Base-by-base conservation (phyloP, 1,139 yeast species). In the Pichia sp. region DNA sequence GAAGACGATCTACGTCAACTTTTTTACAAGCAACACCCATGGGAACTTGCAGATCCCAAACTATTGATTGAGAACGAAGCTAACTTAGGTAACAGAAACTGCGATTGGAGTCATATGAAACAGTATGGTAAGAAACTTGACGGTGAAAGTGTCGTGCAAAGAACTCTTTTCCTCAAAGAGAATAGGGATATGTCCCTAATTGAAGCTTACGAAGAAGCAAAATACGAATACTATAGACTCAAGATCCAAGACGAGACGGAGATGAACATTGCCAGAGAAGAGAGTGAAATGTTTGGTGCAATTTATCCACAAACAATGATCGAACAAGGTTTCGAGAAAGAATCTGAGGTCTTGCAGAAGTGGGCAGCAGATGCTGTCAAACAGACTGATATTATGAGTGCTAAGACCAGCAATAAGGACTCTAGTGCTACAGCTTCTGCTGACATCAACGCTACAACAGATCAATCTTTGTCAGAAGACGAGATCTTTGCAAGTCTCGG, bases 21-120 rank as follows among this genome's bases (percentile, higher is more conserved):
- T 22, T 91, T 91, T 54, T 91, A 80, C 60, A 77, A 76, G 42
- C 96, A 88, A 57, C 99, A 91, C 59, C 98, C 99, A 11, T 91
- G 98, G 98, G 99, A 91, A 61, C 67, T 88, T 41, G 84, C 98
- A 3, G 74, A 95, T 48, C 96, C 98, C n/a, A 85, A 85, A 56
- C 69, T 77, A 22, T 63, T 91, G 48, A 71, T 87, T 33, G 99
- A 93, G 60, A 82, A 77, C 51, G 60, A 55, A 33, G 64, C 67
- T 16, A 85, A 84, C 6, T 60, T 68, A 30, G 77, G 77, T 36
- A 68, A 66, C 23, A 57, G 60, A 19, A 51, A 59, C 11, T 66
- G 69, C 40, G 85, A 91, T 58, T 91, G 98, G 97, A 69, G 78
- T 37, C 69, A 69, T 37, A 72, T 91, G 60, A 70, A 74, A 46